Percentiles rank a stretch among this genome's conserved stretches.
phyloP scores from a whole-genome alignment of 2,329 filamentous ascomycete species.

The Fusarium transvaalense region DNA sequence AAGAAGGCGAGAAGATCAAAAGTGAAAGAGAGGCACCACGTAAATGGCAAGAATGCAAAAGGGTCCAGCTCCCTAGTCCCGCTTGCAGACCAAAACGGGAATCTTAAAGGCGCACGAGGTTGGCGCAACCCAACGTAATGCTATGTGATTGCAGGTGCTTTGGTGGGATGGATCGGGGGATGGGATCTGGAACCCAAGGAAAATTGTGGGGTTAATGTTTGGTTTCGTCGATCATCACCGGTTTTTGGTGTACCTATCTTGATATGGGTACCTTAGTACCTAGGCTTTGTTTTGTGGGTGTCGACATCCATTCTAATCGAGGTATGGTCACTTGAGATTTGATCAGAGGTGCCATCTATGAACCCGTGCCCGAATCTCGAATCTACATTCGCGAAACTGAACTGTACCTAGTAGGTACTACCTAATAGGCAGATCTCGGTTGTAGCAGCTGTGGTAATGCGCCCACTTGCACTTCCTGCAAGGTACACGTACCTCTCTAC shows the following conservation, averaged over 20 bases:
- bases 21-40: background rate
- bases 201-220: constrained; percentile 38
- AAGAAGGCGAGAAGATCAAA: constrained; percentile 14
- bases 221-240: constrained; percentile 37
- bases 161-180: constrained; percentile 22
- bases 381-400: background rate
- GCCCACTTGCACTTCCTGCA: background rate
- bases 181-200: constrained; percentile 28
- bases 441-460: constrained; percentile 1
- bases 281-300: constrained; percentile 34
- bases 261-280: background rate
- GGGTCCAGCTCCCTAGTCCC: constrained; percentile 10
- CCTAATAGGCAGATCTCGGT: constrained; percentile 15
- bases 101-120: constrained; percentile 27
- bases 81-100: constrained; percentile 22
- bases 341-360: background rate
- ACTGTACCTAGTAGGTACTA: too few species aligned
- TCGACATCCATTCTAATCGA: constrained; percentile 6
- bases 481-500: background rate
- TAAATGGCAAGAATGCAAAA: constrained; percentile 1
- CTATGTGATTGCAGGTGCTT: background rate
- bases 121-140: constrained; percentile 11
- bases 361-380: constrained; percentile 18
- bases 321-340: constrained; percentile 28
- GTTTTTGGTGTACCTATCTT: constrained; percentile 5